Evolutionary conservation across 345 rosid genomes (phyloP), one percentile per base, ranked within the genome.

Genomic region (Chamaenerion angustifolium): DNA sequence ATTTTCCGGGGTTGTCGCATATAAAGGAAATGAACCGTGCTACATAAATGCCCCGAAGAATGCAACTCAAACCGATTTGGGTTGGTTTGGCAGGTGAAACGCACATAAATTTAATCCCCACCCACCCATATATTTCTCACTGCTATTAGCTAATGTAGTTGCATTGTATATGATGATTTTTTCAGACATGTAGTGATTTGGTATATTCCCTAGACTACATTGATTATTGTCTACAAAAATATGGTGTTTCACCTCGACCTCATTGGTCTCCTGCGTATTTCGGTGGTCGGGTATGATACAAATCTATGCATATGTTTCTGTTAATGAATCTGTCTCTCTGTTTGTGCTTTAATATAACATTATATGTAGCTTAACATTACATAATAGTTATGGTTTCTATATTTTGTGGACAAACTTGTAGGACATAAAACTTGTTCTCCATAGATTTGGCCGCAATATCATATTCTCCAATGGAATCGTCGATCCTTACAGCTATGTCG

Each of bases 221-320:
- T 9, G 55, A 60, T 1, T 46, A 46, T 2, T 86, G 95, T 70
- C 31, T 69, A 42, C 52, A 59, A 21, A 7, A 15, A 13, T 82
- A 68, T 54, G 84, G 88, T 16, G 75, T 86, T 62, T 45, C 51
- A 17, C 86, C 95, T 46, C 70, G 68, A 46, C 88, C 85, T 57
- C 85, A 80, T 45, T 86, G 92, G 95, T 46, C 73, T 64, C 70
- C 86, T 12, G 68, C 88, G 12, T 71, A 78, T 43, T 80, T 64
- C 40, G 80, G 84, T 27, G 81, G 85, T 55, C 77, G 57, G 37
- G 85, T 73, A 63, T 15, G n/a, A n/a, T n/a, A n/a, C n/a, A n/a
- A n/a, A n/a, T n/a, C n/a, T n/a, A n/a, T n/a, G n/a, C n/a, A n/a
- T n/a, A n/a, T n/a, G n/a, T n/a, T n/a, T n/a, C n/a, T n/a, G n/a